Percentiles rank a stretch among this genome's conserved stretches.
Conservation (phyloP, 768 basidiomycete species). For the Sporobolomyces roseus region DNA sequence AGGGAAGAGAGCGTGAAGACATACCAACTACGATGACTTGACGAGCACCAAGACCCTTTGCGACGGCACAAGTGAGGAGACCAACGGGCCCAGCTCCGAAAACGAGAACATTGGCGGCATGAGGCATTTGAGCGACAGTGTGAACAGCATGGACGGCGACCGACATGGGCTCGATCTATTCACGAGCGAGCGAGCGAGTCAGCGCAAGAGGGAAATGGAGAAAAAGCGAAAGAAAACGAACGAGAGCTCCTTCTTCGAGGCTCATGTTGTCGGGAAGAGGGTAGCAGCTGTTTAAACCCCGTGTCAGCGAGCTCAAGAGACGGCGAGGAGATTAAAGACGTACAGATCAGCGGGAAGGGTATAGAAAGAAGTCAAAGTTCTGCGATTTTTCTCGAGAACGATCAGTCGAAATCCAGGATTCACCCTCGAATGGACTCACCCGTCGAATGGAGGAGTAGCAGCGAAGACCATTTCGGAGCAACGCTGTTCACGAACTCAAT, state of each 20-base stretch:
- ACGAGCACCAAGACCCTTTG: conserved; percentile 81
- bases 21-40: conserved; percentile 79
- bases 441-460: conserved; percentile 89
- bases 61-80: conserved; percentile 86
- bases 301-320: neutral
- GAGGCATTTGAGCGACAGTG: conserved; percentile 66
- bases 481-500: conserved; percentile 54
- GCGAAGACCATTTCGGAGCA: conserved; percentile 69
- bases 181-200: neutral
- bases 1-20: neutral
- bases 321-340: too few relatives aligned
- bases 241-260: conserved; percentile 93
- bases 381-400: too few relatives aligned
- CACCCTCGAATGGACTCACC: too few relatives aligned
- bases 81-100: conserved; percentile 84
- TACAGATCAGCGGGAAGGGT: conserved; percentile 73
- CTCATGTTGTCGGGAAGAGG: conserved; percentile 70
- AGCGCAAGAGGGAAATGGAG: neutral
- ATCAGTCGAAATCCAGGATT: too few relatives aligned
- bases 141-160: conserved; percentile 86
- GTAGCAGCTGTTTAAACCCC: conserved; percentile 55
- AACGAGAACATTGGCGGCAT: conserved; percentile 71
- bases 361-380: conserved; percentile 78
- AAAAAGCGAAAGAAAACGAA: conserved; percentile 46
- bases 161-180: conserved; percentile 85